Evolutionary conservation across 768 basidiomycete genomes (phyloP).

Genomic region (Serendipita sp.): DNA sequence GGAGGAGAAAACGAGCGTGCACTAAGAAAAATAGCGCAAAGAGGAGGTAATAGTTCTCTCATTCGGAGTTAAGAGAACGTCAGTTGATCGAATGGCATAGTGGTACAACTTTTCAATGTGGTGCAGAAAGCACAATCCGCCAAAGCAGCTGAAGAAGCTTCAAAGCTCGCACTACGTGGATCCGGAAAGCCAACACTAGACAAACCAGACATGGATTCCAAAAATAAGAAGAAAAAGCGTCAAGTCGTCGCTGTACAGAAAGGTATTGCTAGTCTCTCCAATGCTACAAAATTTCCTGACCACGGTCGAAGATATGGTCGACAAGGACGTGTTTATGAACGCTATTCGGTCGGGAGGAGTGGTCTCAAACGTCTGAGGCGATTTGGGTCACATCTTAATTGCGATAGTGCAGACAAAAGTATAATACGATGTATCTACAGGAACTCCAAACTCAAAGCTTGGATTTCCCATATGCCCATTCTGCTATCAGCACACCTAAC

Average conservation of each 20-base stretch:
- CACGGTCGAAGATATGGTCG: constrained; percentile 31
- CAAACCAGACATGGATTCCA: constrained; percentile 28
- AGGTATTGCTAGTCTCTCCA: constrained; percentile 24
- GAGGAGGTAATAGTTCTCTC: constrained; percentile 13
- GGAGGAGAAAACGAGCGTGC: constrained; percentile 15
- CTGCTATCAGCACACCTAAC: constrained; percentile 67
- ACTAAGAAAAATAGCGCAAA: constrained; percentile 16
- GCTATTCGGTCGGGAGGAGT: constrained; percentile 69
- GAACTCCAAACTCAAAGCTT: neutral
- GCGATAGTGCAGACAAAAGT: neutral
- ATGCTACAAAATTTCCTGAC: constrained; percentile 4
- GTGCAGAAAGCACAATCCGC: constrained; percentile 67
- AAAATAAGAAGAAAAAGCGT: constrained; percentile 31
- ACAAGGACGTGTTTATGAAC: constrained; percentile 62
- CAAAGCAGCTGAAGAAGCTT: constrained; percentile 48
- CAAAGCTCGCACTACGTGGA: constrained; percentile 56
- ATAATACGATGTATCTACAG: too few relatives aligned
- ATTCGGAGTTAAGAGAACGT: neutral
- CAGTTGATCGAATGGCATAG: constrained; percentile 18
- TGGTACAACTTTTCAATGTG: constrained; percentile 75
- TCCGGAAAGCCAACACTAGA: constrained; percentile 22
- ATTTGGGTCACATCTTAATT: neutral
- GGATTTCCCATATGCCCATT: constrained; percentile 39
- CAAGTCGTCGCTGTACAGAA: constrained; percentile 39
- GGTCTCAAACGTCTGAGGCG: constrained; percentile 35